Percentiles rank a stretch among this genome's conserved stretches.
Conservation (phyloP, 768 basidiomycete genomes). For the Mycena rosella region DNA sequence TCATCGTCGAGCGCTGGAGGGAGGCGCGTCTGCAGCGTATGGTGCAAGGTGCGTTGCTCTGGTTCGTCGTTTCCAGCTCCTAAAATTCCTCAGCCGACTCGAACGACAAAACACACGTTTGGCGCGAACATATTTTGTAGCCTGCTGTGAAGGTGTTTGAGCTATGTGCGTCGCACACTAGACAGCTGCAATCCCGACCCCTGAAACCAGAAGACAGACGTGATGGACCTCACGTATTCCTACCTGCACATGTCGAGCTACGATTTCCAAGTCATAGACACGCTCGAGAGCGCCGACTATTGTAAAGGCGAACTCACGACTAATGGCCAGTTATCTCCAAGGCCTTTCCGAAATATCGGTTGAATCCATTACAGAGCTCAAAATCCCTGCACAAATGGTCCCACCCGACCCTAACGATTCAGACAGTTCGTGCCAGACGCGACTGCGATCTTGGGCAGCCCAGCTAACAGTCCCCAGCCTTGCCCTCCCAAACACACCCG, state of each 20-base stretch:
- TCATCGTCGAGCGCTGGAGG: no score
- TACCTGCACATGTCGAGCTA: constrained; percentile 88
- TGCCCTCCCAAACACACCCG: constrained; percentile 89
- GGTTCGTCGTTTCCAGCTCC: no score
- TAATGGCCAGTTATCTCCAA: constrained; percentile 64
- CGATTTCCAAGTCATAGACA: constrained; percentile 83
- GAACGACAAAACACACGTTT: no score
- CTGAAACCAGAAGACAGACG: no score
- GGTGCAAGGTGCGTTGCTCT: no score
- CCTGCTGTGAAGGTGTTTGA: no score
- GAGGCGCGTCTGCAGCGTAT: no score
- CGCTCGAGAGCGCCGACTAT: constrained; percentile 81
- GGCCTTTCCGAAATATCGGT: constrained; percentile 50
- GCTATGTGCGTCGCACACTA: no score
- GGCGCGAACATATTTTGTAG: no score
- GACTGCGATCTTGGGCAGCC: background rate
- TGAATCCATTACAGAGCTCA: constrained; percentile 69
- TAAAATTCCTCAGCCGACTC: no score
- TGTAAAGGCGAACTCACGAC: constrained; percentile 83
- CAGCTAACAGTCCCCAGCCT: constrained; percentile 63
- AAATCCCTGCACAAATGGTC: constrained; percentile 83
- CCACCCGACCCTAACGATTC: constrained; percentile 93
- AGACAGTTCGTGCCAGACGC: constrained; percentile 72
- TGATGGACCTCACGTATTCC: constrained; percentile 90
- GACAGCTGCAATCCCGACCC: no score